Conservation (phyloP, 768 basidiomycete genomes). For the Arthromyces matolae region DNA sequence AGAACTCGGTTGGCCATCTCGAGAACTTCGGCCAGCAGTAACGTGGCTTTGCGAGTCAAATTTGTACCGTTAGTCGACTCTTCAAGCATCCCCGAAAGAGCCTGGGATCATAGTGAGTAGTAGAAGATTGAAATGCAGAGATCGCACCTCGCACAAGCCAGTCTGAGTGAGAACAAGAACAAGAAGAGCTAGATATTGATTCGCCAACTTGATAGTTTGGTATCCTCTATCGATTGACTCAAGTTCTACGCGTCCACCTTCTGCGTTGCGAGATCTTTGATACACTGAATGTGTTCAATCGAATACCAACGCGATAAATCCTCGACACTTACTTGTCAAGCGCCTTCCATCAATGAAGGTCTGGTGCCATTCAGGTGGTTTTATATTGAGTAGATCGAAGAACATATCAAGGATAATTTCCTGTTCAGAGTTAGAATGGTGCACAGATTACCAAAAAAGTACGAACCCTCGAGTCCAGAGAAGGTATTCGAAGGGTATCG, state of each 20-base stretch:
- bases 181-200: slow-evolving; percentile 88
- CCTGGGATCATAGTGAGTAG: no score
- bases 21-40: slow-evolving; percentile 88
- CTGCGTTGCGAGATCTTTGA: slow-evolving; percentile 46
- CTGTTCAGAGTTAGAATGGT: slow-evolving; percentile 35
- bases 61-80: slow-evolving; percentile 69
- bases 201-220: slow-evolving; percentile 74
- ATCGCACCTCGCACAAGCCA: slow-evolving; percentile 79
- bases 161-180: slow-evolving; percentile 82
- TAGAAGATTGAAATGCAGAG: not conserved
- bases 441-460: not conserved
- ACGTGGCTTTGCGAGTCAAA: slow-evolving; percentile 84
- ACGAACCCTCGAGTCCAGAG: slow-evolving; percentile 77
- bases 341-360: slow-evolving; percentile 88
- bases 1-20: slow-evolving; percentile 85
- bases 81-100: slow-evolving; percentile 80
- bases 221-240: slow-evolving; percentile 44
- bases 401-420: slow-evolving; percentile 93
- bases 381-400: slow-evolving; percentile 89
- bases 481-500: slow-evolving; percentile 84
- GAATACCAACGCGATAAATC: not conserved
- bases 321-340: slow-evolving; percentile 72
- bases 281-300: slow-evolving; percentile 48
- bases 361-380: slow-evolving; percentile 88
- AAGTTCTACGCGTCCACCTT: slow-evolving; percentile 28